Conservation (phyloP, 2,329 filamentous ascomycete species). For the Kalaharituber pfeilii region DNA sequence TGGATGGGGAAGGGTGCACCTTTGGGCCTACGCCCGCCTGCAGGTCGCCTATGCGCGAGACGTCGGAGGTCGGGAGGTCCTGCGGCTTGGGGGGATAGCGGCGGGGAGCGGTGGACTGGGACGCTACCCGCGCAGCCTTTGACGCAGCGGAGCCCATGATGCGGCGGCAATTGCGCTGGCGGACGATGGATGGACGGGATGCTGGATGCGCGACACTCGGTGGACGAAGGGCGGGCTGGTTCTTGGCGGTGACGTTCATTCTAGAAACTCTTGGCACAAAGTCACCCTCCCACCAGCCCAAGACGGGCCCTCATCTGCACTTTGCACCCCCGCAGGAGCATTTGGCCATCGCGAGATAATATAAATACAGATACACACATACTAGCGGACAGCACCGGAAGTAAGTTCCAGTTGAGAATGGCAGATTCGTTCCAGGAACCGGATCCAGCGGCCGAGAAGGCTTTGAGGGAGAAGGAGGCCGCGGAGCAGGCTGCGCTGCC, state of each 20-base stretch:
- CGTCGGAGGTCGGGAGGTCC: background rate
- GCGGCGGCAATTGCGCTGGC: background rate
- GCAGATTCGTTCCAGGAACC: background rate
- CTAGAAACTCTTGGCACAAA: background rate
- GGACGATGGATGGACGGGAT: background rate
- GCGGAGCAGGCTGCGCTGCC: conserved; percentile 81
- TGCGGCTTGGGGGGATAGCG: background rate
- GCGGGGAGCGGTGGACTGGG: conserved; percentile 4
- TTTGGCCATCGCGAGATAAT: too few species aligned
- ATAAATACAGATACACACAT: too few species aligned
- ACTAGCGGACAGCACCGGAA: too few species aligned
- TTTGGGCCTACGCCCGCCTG: background rate
- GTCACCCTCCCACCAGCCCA: too few species aligned
- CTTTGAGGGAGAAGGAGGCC: conserved; percentile 51
- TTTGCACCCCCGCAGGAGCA: too few species aligned
- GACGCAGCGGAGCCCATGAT: conserved; percentile 14
- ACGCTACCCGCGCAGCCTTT: conserved; percentile 9
- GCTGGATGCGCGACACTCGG: background rate
- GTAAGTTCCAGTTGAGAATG: too few species aligned
- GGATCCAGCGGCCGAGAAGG: conserved; percentile 32
- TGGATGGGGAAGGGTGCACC: background rate
- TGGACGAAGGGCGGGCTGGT: background rate
- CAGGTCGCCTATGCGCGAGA: background rate
- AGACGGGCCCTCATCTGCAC: too few species aligned
- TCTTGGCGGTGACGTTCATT: background rate